A percentile compares a stretch with the other conserved stretches of the same genome.
phyloP scores from a whole-genome alignment of 495 filamentous ascomycete genomes.

The Talaromyces nanjingensis region DNA sequence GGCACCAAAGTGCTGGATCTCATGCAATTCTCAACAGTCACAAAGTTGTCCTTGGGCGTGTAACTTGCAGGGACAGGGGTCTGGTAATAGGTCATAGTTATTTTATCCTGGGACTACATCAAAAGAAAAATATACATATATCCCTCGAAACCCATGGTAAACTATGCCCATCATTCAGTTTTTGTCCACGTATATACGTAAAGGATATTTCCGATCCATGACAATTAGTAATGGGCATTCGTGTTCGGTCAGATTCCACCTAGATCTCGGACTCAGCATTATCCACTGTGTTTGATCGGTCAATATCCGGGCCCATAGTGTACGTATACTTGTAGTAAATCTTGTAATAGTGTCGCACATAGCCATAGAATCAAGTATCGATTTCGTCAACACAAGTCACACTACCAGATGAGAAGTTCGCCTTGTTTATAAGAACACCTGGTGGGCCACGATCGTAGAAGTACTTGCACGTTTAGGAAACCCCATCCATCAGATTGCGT shows the following conservation, averaged over 20 bases:
- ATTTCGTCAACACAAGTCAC: neutral
- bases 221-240: neutral
- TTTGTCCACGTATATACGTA: neutral
- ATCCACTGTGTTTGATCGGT: neutral
- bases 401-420: neutral
- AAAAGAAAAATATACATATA: neutral
- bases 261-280: neutral
- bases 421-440: neutral
- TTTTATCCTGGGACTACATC: neutral
- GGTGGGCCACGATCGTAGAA: neutral
- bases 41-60: neutral
- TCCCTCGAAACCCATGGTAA: neutral
- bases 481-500: neutral
- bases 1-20: conserved; percentile 2
- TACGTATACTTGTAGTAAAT: neutral
- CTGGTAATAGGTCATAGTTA: neutral
- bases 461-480: neutral
- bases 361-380: neutral
- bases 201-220: neutral
- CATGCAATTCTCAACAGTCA: neutral
- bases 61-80: neutral
- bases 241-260: neutral
- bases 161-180: neutral
- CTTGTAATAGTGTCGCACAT: neutral
- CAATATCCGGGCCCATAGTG: neutral